A percentile compares a stretch with the other conserved stretches of the same genome.
Conservation (phyloP, 108 stramenopile genomes). For the Fragilariopsis cylindrus region DNA sequence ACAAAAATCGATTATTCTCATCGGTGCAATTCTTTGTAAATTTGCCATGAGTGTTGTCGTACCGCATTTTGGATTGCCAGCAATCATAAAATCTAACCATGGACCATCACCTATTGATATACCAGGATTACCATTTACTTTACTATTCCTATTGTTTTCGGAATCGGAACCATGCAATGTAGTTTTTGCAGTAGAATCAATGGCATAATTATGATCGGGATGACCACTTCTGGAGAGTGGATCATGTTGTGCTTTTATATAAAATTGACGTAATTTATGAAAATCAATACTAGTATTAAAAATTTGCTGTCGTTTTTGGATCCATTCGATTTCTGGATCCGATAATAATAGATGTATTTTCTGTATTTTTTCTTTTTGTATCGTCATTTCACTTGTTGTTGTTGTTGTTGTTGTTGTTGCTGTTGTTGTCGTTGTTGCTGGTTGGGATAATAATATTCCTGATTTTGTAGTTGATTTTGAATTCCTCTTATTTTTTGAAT, state of each 20-base stretch:
- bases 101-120: background rate
- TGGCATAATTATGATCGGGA: conserved; percentile 4
- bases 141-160: background rate
- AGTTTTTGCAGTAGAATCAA: background rate
- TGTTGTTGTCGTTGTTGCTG: background rate
- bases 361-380: too few relatives aligned
- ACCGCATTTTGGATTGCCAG: conserved; percentile 14
- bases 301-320: background rate
- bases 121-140: background rate
- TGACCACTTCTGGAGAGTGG: background rate
- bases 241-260: background rate
- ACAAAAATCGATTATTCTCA: conserved; percentile 9
- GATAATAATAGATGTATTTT: background rate
- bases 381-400: background rate
- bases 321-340: background rate
- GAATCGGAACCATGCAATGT: background rate
- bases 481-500: background rate
- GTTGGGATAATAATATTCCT: background rate
- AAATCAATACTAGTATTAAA: background rate
- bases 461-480: background rate
- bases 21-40: conserved; percentile 4
- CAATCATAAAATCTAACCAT: conserved; percentile 10
- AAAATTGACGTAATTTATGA: background rate
- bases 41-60: conserved; percentile 17
- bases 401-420: background rate